These are phyloP conservation scores for Paxillus involutus DNA, from an alignment of 768 basidiomycete species.

Conservation along the genomic window DNA sequence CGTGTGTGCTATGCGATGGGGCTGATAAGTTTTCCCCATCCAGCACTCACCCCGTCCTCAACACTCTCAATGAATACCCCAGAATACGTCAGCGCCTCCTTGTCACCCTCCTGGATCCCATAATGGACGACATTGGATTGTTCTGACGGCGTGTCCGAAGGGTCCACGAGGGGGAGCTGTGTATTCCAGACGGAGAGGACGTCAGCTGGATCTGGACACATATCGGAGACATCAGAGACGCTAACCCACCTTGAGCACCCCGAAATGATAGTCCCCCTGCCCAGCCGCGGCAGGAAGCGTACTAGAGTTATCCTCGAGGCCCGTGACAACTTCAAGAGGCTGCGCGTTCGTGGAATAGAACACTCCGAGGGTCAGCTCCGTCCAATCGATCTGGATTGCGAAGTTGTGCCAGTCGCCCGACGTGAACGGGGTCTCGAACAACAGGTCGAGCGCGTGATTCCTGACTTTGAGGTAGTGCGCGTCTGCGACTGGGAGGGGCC, in stretches of 20 bases:
- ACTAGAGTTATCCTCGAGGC: too few species aligned
- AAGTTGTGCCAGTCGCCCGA: neutral
- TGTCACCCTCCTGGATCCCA: slow-evolving; percentile 58
- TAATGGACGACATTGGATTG: slow-evolving; percentile 57
- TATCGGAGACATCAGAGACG: neutral
- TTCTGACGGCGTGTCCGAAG: slow-evolving; percentile 42
- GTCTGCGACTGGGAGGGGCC: slow-evolving; percentile 37
- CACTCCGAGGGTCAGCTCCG: slow-evolving; percentile 19
- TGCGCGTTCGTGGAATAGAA: too few species aligned
- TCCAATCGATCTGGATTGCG: slow-evolving; percentile 33
- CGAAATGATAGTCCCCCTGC: too few species aligned
- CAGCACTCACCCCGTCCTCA: neutral
- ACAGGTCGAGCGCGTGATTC: slow-evolving; percentile 47
- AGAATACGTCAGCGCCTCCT: slow-evolving; percentile 43
- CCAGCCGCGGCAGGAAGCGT: too few species aligned
- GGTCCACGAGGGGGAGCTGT: slow-evolving; percentile 47
- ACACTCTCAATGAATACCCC: slow-evolving; percentile 38
- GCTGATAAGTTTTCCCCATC: too few species aligned
- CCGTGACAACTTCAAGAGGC: too few species aligned
- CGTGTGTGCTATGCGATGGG: too few species aligned
- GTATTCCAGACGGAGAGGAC: neutral
- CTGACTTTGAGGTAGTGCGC: slow-evolving; percentile 54
- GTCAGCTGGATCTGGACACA: too few species aligned
- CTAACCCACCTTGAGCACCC: slow-evolving; percentile 48
- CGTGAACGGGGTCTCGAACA: slow-evolving; percentile 50